Evolutionary conservation across 768 basidiomycete species (phyloP), one percentile per base, ranked within the genome.

Genomic region (Chlorophyllum brunneum): DNA sequence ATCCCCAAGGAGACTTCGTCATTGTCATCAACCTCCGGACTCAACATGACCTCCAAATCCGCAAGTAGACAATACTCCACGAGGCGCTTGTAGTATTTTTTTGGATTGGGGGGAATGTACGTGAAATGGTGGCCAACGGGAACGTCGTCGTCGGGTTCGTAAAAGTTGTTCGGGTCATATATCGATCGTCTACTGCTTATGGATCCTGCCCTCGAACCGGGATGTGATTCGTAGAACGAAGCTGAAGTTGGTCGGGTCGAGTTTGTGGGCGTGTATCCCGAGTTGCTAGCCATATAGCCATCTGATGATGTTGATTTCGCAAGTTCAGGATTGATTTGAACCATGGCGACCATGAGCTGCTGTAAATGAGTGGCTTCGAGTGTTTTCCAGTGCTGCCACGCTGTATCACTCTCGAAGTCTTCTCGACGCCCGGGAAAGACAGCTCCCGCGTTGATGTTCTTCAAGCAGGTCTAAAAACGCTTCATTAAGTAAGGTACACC

Each of bases 1-100:
- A 99, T 98, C 5, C 92, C 90, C 31, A 98, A 72, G 0, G 94
- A 91, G 13, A 99, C 95, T 70, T 98, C 94, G 58, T 98, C 92
- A 59, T 92, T 88, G 59, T 93, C 92, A 40, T 92, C 87, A n/a
- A 98, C 86, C 52, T 89, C 88, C 4, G 91, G 88, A 40, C 87
- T 87, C 43, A 88, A 76, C 89, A 99, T 92, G 31, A 85, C 80
- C 62, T 92, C 91, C 53, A 98, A 73, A 65, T 99, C 97, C 23
- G 80, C 77, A 22, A 85, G 76, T 40, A 99, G 80, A 63, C 93
- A 93, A 49, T 80, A 74, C 64, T 92, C 85, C 24, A 97, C 77
- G 13, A 98, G 77, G 9, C 89, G 82, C 57, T 83, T 83, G 75
- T 95, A 99, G 65, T 80, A 91, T 60, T 81, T 83, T 67, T 81